A percentile compares a stretch with the other conserved stretches of the same genome.
phyloP scores from a whole-genome alignment of 148 eudicot species.

The Arbutus unedo region DNA sequence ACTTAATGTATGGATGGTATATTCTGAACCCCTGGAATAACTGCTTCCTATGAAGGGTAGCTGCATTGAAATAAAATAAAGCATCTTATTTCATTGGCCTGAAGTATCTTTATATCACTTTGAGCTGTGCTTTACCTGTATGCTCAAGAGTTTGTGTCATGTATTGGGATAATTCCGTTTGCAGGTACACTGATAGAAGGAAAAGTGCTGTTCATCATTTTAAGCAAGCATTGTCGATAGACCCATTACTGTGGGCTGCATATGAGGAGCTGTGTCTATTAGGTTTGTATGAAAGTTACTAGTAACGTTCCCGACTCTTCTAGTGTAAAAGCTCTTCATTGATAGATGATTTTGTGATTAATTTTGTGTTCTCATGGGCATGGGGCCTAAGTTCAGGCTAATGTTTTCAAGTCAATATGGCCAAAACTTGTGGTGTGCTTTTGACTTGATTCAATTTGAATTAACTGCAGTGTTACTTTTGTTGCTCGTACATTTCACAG shows the following conservation, averaged over 20 bases:
- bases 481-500: not conserved
- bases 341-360: conserved; percentile 8
- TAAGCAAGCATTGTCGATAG: conserved; percentile 80
- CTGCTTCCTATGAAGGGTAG: not conserved
- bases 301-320: not conserved
- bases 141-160: not conserved
- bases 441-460: conserved; percentile 9
- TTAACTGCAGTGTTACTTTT: not conserved
- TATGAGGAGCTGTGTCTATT: conserved; percentile 88
- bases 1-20: not conserved
- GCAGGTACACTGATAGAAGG: conserved; percentile 88
- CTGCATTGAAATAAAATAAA: not conserved
- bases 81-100: conserved; percentile 6
- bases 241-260: conserved; percentile 95
- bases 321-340: not conserved
- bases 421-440: not conserved
- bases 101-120: not conserved
- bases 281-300: conserved; percentile 42
- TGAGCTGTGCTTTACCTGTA: not conserved
- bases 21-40: not conserved
- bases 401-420: not conserved
- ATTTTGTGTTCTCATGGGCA: not conserved
- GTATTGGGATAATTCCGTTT: conserved; percentile 14
- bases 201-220: conserved; percentile 80
- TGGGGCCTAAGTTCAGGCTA: not conserved